Evolutionary conservation across 2,329 filamentous ascomycete species (phyloP), one percentile per base, ranked within the genome.

Genomic region (Trichoderma brevicompactum): DNA sequence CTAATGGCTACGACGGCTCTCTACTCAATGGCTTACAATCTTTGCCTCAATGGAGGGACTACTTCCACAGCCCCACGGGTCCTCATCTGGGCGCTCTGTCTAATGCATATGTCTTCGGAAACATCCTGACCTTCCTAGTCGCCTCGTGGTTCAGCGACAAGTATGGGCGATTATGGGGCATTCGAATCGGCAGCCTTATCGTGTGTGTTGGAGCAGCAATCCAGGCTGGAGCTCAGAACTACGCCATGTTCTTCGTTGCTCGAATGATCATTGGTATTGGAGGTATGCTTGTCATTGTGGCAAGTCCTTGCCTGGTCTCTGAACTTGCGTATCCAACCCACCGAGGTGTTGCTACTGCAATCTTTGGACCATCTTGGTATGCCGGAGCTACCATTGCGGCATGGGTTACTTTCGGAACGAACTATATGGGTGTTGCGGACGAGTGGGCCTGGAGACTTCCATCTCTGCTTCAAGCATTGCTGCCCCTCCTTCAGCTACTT

Each of bases 241-340:
- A 74, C 65, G 83, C 74, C 56, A 85, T 85, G 83, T 87, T 85
- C 69, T 78, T 86, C 43, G 75, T 82, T 7, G 79, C 82, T 17
- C 79, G 84, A 64, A 81, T 84, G 64, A 71, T 86, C 15, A 76
- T 86, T 15, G 85, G 85, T 2, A 81, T 85, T 32, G 84, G 84
- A 3, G 79, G 85, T n/a, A 78, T 80, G 0, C 84, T 83, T 67
- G 80, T 79, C 41, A 82, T 5, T 70, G 72, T 5, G 81, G 83
- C 36, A 67, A 73, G 3, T 76, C 82, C 1, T 23, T 44, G 34
- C 7, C 13, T 63, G 17, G 48, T 63, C 19, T n/a, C 59, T 38
- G 59, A 63, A 28, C 36, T 36, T n/a, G 48, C 48, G 19, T 54
- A 63, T 44, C 36, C 59, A 1, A 63, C 48, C 19, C 59, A 63